phyloP scores from a whole-genome alignment of 768 basidiomycete genomes.

The Russula virescens region DNA sequence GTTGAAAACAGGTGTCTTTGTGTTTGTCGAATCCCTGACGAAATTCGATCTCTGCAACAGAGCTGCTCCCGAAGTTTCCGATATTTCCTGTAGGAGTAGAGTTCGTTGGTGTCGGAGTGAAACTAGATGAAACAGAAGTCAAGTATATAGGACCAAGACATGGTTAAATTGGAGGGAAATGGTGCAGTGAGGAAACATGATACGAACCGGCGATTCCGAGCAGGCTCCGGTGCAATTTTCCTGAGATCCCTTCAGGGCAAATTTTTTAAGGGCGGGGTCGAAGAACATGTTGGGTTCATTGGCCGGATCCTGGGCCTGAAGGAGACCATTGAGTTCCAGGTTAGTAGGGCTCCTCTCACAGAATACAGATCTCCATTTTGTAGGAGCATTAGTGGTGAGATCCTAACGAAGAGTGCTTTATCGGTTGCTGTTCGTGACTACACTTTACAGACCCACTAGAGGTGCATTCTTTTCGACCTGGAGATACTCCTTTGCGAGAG shows the following conservation, averaged over 20 bases:
- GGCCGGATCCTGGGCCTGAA: constrained; percentile 35
- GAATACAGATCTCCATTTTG: constrained; percentile 46
- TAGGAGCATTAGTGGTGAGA: constrained; percentile 47
- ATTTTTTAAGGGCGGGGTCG: constrained; percentile 31
- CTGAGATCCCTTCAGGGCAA: constrained; percentile 44
- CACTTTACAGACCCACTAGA: constrained; percentile 33
- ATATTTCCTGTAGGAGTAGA: background rate
- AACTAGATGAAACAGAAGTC: background rate
- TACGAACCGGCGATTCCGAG: no score
- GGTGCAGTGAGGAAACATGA: no score
- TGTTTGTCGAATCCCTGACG: constrained; percentile 49
- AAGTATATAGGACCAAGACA: background rate
- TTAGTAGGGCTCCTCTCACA: constrained; percentile 36
- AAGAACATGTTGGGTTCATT: constrained; percentile 33
- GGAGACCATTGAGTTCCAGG: constrained; percentile 33
- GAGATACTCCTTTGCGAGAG: constrained; percentile 47
- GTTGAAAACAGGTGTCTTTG: constrained; percentile 50
- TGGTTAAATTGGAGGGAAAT: no score
- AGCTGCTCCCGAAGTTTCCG: constrained; percentile 49
- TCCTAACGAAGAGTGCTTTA: constrained; percentile 32
- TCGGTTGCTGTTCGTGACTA: background rate
- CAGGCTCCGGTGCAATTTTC: constrained; percentile 30
- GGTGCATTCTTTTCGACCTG: constrained; percentile 57
- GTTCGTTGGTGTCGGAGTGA: background rate
- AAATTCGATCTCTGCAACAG: constrained; percentile 51